Evolutionary conservation across 2,329 filamentous ascomycete species (phyloP), one percentile per base, ranked within the genome.

Genomic region (Aphanocladium album): DNA sequence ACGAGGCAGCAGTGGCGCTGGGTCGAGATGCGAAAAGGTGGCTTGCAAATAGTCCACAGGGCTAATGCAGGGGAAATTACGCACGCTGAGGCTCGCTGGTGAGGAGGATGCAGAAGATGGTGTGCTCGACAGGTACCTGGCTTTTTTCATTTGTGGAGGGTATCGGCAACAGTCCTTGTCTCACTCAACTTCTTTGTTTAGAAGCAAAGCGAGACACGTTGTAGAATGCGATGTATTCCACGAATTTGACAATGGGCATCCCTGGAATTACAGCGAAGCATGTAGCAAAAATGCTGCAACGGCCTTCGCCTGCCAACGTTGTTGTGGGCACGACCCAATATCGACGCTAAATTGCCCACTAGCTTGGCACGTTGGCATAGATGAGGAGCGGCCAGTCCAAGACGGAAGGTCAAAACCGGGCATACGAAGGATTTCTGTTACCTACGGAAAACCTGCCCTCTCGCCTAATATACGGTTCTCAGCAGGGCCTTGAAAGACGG

Each of bases 31-130:
- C 17, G 39, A 52, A 45, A 59, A 46, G 11, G 57, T 59, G 57
- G 57, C 57, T 59, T 59, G 49, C 37, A 59, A 58, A 52, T 59
- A 59, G 49, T 49, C 14, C 41, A 17, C 49, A 37, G 27, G 49
- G 39, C 57, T 59, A 46, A 45, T 59, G 57, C 57, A 59, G 57
- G 57, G 57, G 57, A 53, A 53, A 59, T 59, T 45, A 21, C 47
- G 27, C 49, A 27, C 25, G 9, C 5, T 30, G 16, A 30, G 21
- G 16, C 19, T 45, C 4, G 23, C 50, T 9, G 30, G 30, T 53
- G 19, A 39, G 14, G 50, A 8, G 8, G 16, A 6, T 12, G 6
- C 9, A 51, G 25, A 12, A 16, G 8, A 37, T 21, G 25, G 27
- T 21, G n/a, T 3, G 17, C 30, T 23, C 19, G 1, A 39, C 27